Evolutionary conservation across 306 rosid species (phyloP).

Genomic region (Argentina anserina): DNA sequence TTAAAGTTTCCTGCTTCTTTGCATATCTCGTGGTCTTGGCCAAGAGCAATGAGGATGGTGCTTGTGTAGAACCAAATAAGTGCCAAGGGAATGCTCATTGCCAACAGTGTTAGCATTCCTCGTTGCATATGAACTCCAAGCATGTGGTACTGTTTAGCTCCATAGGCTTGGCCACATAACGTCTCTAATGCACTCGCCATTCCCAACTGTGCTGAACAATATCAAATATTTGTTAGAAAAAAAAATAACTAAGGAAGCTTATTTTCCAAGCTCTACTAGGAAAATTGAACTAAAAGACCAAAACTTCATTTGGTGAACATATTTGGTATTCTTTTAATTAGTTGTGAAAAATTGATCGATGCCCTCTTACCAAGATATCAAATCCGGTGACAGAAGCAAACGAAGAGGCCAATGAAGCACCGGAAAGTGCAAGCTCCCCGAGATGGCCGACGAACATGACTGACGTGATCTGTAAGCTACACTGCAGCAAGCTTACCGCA

Average conservation of each 20-base stretch:
- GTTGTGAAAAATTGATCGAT: not conserved
- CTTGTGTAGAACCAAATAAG: constrained; percentile 41
- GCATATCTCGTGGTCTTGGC: constrained; percentile 46
- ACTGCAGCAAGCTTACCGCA: constrained; percentile 43
- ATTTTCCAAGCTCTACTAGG: not conserved
- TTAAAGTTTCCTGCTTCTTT: constrained; percentile 39
- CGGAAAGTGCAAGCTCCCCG: constrained; percentile 48
- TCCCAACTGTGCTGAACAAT: constrained; percentile 34
- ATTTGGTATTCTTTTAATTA: not conserved
- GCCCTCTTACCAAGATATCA: constrained; percentile 36
- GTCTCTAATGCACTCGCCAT: constrained; percentile 65
- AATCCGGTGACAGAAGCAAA: constrained; percentile 50
- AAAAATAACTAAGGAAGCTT: not conserved
- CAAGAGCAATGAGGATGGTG: constrained; percentile 34
- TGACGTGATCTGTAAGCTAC: constrained; percentile 42
- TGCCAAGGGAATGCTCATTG: constrained; percentile 37
- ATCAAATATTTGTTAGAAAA: not conserved
- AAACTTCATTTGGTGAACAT: not conserved
- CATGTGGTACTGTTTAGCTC: constrained; percentile 50
- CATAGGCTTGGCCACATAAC: constrained; percentile 58
- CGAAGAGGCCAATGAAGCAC: constrained; percentile 52
- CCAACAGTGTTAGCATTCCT: constrained; percentile 44
- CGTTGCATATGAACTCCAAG: constrained; percentile 53
- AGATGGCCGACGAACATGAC: constrained; percentile 59
- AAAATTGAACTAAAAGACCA: not conserved